phyloP scores from a whole-genome alignment of 108 stramenopile species.

The Cylindrotheca fusiformis region DNA sequence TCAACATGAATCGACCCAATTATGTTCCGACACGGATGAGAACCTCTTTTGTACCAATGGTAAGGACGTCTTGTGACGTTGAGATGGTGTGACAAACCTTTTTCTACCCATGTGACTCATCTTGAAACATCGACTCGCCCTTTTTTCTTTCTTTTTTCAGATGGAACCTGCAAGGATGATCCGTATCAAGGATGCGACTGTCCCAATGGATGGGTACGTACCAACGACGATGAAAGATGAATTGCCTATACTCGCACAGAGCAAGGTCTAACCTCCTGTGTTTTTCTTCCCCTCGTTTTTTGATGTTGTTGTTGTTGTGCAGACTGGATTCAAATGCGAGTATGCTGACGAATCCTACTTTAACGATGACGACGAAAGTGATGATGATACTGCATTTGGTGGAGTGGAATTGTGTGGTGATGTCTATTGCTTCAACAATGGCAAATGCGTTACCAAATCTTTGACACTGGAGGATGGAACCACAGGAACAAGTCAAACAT shows the following conservation, averaged over 20 bases:
- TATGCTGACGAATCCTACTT: conserved; percentile 1
- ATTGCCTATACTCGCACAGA: background rate
- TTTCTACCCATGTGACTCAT: too few species aligned
- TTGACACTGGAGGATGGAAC: conserved; percentile 5
- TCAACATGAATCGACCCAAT: conserved; percentile 2
- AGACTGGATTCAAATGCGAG: conserved; percentile 29
- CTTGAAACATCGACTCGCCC: too few species aligned
- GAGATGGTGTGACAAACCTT: too few species aligned
- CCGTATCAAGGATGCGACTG: conserved; percentile 25
- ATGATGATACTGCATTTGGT: background rate
- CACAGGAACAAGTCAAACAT: conserved; percentile 6
- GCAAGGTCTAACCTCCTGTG: too few species aligned
- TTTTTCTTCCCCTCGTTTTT: too few species aligned
- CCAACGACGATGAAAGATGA: too few species aligned
- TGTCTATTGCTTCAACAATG: conserved; percentile 29
- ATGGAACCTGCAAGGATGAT: conserved; percentile 28
- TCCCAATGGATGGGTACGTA: conserved; percentile 31
- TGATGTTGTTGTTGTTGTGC: too few species aligned
- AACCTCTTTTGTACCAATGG: conserved; percentile 28
- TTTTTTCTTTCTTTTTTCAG: too few species aligned
- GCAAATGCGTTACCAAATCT: conserved; percentile 9
- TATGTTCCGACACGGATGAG: conserved; percentile 6
- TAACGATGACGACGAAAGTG: background rate
- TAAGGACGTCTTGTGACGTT: too few species aligned
- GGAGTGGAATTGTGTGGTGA: conserved; percentile 21